Evolutionary conservation across 179 eudicot genomes (phyloP).

Genomic region (Heliamphora ciliata): DNA sequence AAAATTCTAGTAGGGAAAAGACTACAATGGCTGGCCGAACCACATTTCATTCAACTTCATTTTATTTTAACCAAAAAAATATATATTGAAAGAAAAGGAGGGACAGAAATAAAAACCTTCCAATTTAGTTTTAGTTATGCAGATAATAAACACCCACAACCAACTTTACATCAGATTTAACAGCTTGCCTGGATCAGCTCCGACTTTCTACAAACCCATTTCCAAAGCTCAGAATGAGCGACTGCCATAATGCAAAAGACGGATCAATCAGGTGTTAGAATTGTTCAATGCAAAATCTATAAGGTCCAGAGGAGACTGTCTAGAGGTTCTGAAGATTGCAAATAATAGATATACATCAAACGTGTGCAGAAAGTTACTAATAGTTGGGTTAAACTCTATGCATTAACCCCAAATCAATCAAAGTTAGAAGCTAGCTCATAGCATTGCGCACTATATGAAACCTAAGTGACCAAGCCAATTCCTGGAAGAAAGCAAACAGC

Average conservation of each 20-base stretch:
- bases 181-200: too few species aligned
- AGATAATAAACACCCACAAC: too few species aligned
- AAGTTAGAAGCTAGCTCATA: background rate
- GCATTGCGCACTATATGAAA: background rate
- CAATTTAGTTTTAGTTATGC: too few species aligned
- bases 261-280: background rate
- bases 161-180: too few species aligned
- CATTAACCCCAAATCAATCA: background rate
- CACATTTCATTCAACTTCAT: too few species aligned
- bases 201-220: too few species aligned
- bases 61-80: too few species aligned
- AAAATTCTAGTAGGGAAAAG: too few species aligned
- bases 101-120: too few species aligned
- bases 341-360: background rate
- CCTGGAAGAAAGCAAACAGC: too few species aligned
- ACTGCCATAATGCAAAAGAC: constrained; percentile 4
- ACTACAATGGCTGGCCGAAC: too few species aligned
- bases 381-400: background rate
- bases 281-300: background rate
- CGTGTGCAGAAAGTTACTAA: background rate
- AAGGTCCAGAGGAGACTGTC: background rate
- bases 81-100: too few species aligned
- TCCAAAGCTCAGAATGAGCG: constrained; percentile 4
- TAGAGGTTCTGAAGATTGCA: background rate
- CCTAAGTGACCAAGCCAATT: background rate